Evolutionary conservation across 768 basidiomycete species (phyloP), one percentile per base, ranked within the genome.

Genomic region (Lactarius tabidus): DNA sequence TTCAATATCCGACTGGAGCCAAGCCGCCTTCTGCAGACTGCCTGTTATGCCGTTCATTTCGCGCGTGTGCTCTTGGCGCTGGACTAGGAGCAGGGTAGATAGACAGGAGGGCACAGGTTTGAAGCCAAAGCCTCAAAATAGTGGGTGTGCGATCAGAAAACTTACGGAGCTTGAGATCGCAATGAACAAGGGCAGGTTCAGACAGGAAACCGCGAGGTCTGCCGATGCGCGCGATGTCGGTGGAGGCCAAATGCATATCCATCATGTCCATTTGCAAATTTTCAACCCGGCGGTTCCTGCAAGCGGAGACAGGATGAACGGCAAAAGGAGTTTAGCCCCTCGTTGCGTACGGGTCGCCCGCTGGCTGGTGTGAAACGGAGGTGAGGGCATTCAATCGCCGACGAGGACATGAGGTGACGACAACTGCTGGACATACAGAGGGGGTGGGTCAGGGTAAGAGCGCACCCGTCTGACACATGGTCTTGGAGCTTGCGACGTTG

Each of bases 21-120:
- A 66, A 66, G 60, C 65, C 65, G 65, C 65, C 65, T 66, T 62
- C 60, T 54, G 65, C 65, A 43, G 61, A 53, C 65, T 66, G 60
- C 65, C 65, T 62, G 65, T 66, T 66, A 53, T 59, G 52, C 65
- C 65, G 43, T 66, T 66, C 57, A 66, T 66, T 53, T 62, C 52
- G 14, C 52, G 61, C 65, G 57, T 59, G 61, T 54, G 38, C 20
- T 58, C 59, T 59, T 62, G 56, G 60, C 61, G 57, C 60, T 33
- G 57, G 35, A 43, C 65, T 45, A 62, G 60, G 60, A 62, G 60
- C 31, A 43, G 20, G 28, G 18, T 43, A 54, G 33, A 17, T 57
- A 18, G 36, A 58, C 53, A 66, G 55, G 65, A 61, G 59, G 15
- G 48, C 33, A 51, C 14, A 51, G 48, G 48, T 26, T 51, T 51